Conservation (phyloP, 139 green algal genomes). For the Chlamydomonas eustigma region DNA sequence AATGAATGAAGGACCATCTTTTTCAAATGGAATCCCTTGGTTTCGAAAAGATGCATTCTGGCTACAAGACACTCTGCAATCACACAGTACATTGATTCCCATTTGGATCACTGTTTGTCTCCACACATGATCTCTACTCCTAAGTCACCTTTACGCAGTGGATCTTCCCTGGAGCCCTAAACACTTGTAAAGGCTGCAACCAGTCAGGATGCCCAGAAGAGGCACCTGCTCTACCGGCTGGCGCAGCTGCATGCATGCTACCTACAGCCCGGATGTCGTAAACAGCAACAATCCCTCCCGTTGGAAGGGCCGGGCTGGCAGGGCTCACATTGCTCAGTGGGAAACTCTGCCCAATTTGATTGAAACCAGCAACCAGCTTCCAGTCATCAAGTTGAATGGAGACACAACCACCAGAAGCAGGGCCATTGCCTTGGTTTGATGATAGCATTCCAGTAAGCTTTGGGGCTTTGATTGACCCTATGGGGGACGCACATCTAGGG, state of each 20-base stretch:
- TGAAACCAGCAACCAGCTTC: neutral
- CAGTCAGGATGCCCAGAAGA: neutral
- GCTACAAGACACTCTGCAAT: neutral
- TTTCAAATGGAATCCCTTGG: neutral
- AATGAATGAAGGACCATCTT: neutral
- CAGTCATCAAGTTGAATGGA: neutral
- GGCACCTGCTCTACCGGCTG: too few species aligned
- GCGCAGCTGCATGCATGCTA: too few species aligned
- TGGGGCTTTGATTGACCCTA: neutral
- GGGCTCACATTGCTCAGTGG: neutral
- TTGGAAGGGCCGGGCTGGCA: neutral
- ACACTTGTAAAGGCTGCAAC: neutral
- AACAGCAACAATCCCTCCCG: neutral
- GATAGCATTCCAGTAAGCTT: too few species aligned
- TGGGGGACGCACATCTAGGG: neutral
- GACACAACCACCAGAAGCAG: neutral
- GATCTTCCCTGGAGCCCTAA: neutral
- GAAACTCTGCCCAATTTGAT: neutral
- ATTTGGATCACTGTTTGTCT: neutral
- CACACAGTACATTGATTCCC: neutral
- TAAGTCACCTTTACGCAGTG: neutral
- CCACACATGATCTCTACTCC: neutral
- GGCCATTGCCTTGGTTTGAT: too few species aligned
- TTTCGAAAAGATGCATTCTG: neutral
- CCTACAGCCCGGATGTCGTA: neutral